Conservation (phyloP, 768 basidiomycete genomes). For the Ramaria sp. region DNA sequence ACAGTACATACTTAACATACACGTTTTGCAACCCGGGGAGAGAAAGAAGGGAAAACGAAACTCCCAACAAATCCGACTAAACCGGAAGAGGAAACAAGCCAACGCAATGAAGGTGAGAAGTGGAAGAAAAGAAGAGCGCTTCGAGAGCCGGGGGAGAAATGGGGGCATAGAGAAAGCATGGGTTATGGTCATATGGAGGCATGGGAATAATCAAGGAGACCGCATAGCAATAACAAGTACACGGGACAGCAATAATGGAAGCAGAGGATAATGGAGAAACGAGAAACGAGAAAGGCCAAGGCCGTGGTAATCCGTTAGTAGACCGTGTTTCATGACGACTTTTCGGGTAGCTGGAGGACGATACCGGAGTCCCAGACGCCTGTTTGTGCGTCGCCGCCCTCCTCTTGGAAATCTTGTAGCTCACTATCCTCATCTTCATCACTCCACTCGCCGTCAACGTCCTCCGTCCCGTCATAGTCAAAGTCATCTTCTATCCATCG, state of each 20-base stretch:
- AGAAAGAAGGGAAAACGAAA: no score
- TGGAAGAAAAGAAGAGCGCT: not conserved
- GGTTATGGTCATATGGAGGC: not conserved
- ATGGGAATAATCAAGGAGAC: not conserved
- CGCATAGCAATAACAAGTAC: not conserved
- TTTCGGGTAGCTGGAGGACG: not conserved
- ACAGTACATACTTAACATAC: no score
- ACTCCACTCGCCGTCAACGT: not conserved
- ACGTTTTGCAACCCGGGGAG: no score
- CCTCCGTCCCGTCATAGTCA: not conserved
- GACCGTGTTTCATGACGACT: not conserved
- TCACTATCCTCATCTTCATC: not conserved
- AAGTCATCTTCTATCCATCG: conserved; percentile 3
- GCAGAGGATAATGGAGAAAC: not conserved
- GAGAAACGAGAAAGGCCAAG: not conserved
- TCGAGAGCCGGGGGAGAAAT: not conserved
- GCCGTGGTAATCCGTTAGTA: not conserved
- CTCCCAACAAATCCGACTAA: no score
- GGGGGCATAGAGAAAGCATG: not conserved
- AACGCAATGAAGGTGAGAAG: no score
- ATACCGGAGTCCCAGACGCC: not conserved
- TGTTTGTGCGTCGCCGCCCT: not conserved
- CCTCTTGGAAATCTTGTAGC: not conserved
- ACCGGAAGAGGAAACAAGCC: no score
- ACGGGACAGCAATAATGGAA: not conserved